Percentiles rank a stretch among this genome's conserved stretches.
These are phyloP conservation scores for Pyricularia sp. DNA, from an alignment of 2,329 filamentous ascomycete species.

Conservation along the genomic window DNA sequence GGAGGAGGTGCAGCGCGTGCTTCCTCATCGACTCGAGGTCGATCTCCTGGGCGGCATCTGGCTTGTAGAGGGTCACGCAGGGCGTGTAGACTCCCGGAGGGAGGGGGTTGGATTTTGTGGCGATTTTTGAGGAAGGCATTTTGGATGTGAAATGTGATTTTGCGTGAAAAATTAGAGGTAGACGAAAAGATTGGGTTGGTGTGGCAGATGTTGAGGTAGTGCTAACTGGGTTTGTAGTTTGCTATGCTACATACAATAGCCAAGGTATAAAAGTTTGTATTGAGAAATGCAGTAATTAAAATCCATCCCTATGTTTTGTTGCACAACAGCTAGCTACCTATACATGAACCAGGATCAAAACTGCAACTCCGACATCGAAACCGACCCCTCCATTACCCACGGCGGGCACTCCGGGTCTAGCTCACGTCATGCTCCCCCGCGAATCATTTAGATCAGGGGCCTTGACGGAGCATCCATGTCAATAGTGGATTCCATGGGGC, in stretches of 20 bases:
- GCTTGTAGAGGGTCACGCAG: slow-evolving; percentile 34
- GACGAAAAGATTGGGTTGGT: background rate
- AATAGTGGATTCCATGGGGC: background rate
- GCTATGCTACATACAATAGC: background rate
- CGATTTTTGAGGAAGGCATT: slow-evolving; percentile 2
- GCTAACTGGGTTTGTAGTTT: background rate
- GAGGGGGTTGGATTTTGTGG: slow-evolving; percentile 25
- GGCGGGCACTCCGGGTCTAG: background rate
- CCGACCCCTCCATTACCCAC: background rate
- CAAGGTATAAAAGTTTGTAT: background rate
- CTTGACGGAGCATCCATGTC: background rate
- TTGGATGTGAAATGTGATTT: background rate
- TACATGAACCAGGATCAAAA: background rate
- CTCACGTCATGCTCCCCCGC: background rate
- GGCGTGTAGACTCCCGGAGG: slow-evolving; percentile 36
- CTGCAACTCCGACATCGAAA: background rate
- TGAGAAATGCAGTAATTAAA: background rate
- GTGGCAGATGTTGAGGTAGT: background rate
- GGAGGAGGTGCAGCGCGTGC: slow-evolving; percentile 29
- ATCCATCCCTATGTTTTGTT: background rate
- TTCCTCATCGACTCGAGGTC: slow-evolving; percentile 34
- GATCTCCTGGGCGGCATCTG: slow-evolving; percentile 27
- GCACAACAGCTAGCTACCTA: background rate
- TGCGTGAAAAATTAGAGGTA: background rate
- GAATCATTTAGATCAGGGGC: background rate